Conservation (phyloP, 1,284 basidiomycete genomes). For the Apiotrichum sp. region DNA sequence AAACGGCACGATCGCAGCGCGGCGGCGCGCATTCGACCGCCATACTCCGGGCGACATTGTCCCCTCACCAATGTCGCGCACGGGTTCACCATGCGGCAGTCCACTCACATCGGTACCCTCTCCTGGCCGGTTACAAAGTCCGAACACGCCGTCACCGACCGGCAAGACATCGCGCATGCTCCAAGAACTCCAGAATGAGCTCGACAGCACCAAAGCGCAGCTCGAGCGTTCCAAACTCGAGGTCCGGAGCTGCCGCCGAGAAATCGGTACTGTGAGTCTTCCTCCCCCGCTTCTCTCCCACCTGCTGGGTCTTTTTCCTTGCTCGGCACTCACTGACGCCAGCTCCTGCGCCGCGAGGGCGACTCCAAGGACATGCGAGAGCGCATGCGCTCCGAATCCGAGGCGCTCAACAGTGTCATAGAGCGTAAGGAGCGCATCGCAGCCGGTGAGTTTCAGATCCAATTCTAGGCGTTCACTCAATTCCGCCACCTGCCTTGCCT, state of each 20-base stretch:
- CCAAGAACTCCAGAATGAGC: slow-evolving; percentile 39
- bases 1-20: neutral
- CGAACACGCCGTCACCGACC: slow-evolving; percentile 12
- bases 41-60: neutral
- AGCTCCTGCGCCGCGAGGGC: slow-evolving; percentile 44
- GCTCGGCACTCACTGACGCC: slow-evolving; percentile 1
- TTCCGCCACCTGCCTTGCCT: no score
- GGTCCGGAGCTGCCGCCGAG: slow-evolving; percentile 28
- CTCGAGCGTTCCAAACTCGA: slow-evolving; percentile 39
- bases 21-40: neutral
- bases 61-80: slow-evolving; percentile 22
- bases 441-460: slow-evolving; percentile 21
- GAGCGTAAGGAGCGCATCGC: slow-evolving; percentile 40
- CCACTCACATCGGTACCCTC: no score
- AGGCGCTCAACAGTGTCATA: slow-evolving; percentile 42
- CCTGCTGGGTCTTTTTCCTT: no score
- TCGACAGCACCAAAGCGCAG: slow-evolving; percentile 28
- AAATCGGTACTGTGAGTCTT: slow-evolving; percentile 32
- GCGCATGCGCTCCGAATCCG: slow-evolving; percentile 40
- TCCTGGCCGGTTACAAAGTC: neutral
- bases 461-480: slow-evolving; percentile 1
- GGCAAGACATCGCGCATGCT: slow-evolving; percentile 39
- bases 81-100: slow-evolving; percentile 16
- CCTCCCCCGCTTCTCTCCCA: no score
- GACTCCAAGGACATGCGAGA: slow-evolving; percentile 44